Base-by-base conservation (phyloP, 306 rosid genomes). In the Rubus parviflorus region DNA sequence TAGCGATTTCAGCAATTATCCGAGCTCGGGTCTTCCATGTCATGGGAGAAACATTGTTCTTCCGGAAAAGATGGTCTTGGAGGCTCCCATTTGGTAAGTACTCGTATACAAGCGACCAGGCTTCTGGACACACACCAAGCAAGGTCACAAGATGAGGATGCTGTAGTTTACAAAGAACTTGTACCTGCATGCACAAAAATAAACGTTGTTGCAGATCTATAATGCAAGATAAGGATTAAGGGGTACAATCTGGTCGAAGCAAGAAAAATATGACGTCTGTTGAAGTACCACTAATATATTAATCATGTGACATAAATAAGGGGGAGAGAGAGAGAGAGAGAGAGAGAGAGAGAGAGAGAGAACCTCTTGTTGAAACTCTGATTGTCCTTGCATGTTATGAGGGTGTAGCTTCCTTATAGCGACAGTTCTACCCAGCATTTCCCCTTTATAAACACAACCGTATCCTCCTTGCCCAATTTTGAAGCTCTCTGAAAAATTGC, bases 91-190 rank as follows among this genome's bases (percentile, higher is more conserved):
- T 90, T 38, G 97, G 91, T 60, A 82, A 66, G 86, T 94, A 88
- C 77, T 94, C 98, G 4, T 88, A 94, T 58, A 90, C 94, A 65
- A 94, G 87, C 46, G 97, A 90, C 90, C 96, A 87, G 49, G 91
- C 91, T 80, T 94, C 96, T 40, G 91, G 88, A 84, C 96, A 94
- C 72, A 87, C 86, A 67, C 97, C 98, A 67, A 94, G 97, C 85
- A 94, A 85, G 45, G 91, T 83, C 80, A 94, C 89, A 42, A 94
- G 83, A 84, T 90, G 96, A 77, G 94, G 97, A 76, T 94, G 98
- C 80, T 87, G 93, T 61, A 94, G 84, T 79, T 89, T 88, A 48
- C 94, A 88, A 70, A 94, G 95, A 81, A 88, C 90, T 79, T 85
- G 89, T 86, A 94, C 96, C 98, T 93, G 84, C 42, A 78, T 41